Percentiles rank a stretch among this genome's conserved stretches.
Evolutionary conservation across 495 filamentous ascomycete species (phyloP).

Genomic region (Aspergillus steynii): DNA sequence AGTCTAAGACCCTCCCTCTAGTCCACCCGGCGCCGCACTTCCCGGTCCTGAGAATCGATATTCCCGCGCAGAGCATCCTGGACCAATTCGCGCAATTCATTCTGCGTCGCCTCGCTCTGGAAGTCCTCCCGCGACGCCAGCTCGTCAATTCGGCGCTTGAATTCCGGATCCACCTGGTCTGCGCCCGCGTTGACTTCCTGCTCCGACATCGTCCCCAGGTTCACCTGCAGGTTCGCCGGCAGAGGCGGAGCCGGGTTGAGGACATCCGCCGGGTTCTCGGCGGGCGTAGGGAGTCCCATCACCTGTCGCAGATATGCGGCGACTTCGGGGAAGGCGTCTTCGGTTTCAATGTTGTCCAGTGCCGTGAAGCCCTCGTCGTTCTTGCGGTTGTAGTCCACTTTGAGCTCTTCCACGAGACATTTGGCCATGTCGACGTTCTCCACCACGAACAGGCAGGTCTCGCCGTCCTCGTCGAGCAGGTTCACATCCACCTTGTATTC

Average conservation of each 20-base stretch:
- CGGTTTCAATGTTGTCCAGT: conserved; percentile 66
- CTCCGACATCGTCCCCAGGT: conserved; percentile 65
- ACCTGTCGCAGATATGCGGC: conserved; percentile 63
- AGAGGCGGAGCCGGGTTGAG: conserved; percentile 51
- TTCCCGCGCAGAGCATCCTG: conserved; percentile 64
- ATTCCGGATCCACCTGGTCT: conserved; percentile 63
- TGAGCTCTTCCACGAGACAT: conserved; percentile 77
- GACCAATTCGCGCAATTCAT: conserved; percentile 65
- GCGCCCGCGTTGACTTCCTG: conserved; percentile 49
- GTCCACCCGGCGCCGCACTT: conserved; percentile 60
- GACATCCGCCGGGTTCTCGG: conserved; percentile 24
- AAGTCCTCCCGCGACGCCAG: conserved; percentile 73
- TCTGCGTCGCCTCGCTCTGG: conserved; percentile 67
- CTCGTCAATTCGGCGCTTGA: conserved; percentile 74
- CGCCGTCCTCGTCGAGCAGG: conserved; percentile 81
- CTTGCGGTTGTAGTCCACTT: conserved; percentile 59
- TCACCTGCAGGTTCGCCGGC: conserved; percentile 67
- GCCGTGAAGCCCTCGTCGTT: conserved; percentile 71
- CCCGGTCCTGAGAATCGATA: conserved; percentile 54
- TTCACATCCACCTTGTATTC: conserved; percentile 78
- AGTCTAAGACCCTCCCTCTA: conserved; percentile 26
- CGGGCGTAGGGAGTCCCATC: conserved; percentile 33
- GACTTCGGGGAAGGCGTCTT: conserved; percentile 68
- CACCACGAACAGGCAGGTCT: conserved; percentile 85
- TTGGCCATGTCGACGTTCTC: conserved; percentile 76